phyloP scores from a whole-genome alignment of 352 stramenopile genomes.

The Thraustochytrium sp. region DNA sequence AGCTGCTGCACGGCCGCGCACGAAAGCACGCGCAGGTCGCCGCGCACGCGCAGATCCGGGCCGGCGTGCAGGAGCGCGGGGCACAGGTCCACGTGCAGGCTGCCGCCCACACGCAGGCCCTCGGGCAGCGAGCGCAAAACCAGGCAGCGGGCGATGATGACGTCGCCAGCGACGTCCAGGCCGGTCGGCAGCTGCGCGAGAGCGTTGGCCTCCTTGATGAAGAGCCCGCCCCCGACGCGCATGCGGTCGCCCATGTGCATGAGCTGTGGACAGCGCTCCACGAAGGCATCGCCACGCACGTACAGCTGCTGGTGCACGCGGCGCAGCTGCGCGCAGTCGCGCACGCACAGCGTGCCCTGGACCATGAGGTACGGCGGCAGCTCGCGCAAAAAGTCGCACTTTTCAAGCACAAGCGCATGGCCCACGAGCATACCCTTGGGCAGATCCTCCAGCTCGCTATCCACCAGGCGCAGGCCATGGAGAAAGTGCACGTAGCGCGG shows the following conservation, averaged over 20 bases:
- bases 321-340: not conserved
- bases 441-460: not conserved
- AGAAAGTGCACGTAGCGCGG: not conserved
- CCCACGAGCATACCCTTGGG: not conserved
- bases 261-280: not conserved
- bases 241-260: not conserved
- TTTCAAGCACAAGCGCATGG: not conserved
- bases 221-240: not conserved
- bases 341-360: not conserved
- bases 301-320: not conserved
- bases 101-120: not conserved
- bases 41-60: not conserved
- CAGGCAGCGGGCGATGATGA: not conserved
- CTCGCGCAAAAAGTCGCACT: not conserved
- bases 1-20: not conserved
- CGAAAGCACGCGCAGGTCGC: not conserved
- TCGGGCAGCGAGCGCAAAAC: not conserved
- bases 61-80: not conserved
- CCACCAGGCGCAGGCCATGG: not conserved
- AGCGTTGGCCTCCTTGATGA: not conserved
- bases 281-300: not conserved
- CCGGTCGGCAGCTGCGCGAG: not conserved
- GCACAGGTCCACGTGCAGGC: not conserved
- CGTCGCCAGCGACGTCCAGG: not conserved
- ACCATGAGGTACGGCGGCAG: not conserved